A percentile compares a stretch with the other conserved stretches of the same genome.
Conservation (phyloP, 2,329 filamentous ascomycete species). For the Xylaria sp. region DNA sequence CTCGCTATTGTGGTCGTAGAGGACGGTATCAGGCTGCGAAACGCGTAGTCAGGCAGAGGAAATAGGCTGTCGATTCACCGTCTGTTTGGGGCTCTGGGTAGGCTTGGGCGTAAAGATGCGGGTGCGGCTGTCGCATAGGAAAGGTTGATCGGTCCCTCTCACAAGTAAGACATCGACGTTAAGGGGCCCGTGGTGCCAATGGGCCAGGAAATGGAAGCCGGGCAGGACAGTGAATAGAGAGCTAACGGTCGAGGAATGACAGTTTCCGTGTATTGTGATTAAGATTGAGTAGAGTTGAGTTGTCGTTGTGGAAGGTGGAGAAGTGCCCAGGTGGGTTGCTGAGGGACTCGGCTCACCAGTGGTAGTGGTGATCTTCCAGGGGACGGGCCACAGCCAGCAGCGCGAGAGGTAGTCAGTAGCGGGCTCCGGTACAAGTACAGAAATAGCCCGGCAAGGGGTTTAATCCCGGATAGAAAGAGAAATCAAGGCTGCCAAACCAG, state of each 20-base stretch:
- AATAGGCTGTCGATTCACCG: constrained; percentile 29
- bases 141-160: constrained; percentile 2
- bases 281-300: constrained; percentile 25
- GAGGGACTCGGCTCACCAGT: constrained; percentile 17
- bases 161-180: constrained; percentile 12
- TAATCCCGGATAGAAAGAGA: too few relatives aligned
- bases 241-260: constrained; percentile 7
- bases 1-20: not conserved
- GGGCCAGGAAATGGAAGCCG: not conserved
- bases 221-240: constrained; percentile 6
- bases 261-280: constrained; percentile 12
- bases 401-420: not conserved
- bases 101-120: constrained; percentile 26
- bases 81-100: constrained; percentile 28
- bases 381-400: not conserved
- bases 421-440: not conserved
- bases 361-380: constrained; percentile 21
- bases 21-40: constrained; percentile 6
- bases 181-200: not conserved
- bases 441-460: not conserved
- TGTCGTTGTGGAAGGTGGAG: constrained; percentile 36
- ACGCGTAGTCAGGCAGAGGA: constrained; percentile 9
- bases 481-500: too few relatives aligned
- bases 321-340: constrained; percentile 20
- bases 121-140: constrained; percentile 21